Base-by-base conservation (phyloP, 2,329 filamentous ascomycete genomes). In the Blastomyces silverae region DNA sequence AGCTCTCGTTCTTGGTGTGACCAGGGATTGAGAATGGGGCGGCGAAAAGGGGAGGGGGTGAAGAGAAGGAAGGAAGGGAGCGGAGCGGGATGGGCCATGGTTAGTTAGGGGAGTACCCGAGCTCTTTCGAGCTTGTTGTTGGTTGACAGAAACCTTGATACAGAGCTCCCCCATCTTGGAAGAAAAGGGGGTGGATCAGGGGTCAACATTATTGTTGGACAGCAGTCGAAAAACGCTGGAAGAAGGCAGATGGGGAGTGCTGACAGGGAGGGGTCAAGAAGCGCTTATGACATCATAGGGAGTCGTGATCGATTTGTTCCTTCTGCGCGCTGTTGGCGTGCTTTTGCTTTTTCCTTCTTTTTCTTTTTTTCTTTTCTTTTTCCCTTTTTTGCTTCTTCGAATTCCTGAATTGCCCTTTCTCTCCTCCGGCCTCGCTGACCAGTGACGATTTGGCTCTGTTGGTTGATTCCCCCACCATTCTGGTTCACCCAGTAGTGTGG, bases 401-500 rank as follows among this genome's bases (percentile, higher is more conserved):
- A 28, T 22, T 42, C 37, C 39, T 39, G 37, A 28, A 31, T 31
- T 7, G 11, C 8, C 20, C 34, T 58, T 58, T 37, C 56, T 42
- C 31, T 58, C 2, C 42, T 39, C 20, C 22, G 22, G 57, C n/a
- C 37, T 39, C 34, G 10, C 34, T 37, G 34, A 56, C 42, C 7
- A 39, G 11, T 50, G 15, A 22, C 44, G 5, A 50, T 61, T 48
- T 17, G 42, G 15, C 46, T 22, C 44, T 6, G 48, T 20, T 61
- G 25, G 37, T 20, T 58, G 56, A 34, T 61, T 25, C 58, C 58
- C 58, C 42, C 25, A 48, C 58, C 28, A 28, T 2, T 48, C 42
- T 48, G 44, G 25, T 50, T 48, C 42, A 48, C 58, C 58, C 44
- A 61, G 58, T 61, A 61, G 58, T 50, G 58, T 61, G 42, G 58